These are phyloP conservation scores for Scortechinia acanthostroma DNA, from an alignment of 2,329 filamentous ascomycete species.

Conservation along the genomic window DNA sequence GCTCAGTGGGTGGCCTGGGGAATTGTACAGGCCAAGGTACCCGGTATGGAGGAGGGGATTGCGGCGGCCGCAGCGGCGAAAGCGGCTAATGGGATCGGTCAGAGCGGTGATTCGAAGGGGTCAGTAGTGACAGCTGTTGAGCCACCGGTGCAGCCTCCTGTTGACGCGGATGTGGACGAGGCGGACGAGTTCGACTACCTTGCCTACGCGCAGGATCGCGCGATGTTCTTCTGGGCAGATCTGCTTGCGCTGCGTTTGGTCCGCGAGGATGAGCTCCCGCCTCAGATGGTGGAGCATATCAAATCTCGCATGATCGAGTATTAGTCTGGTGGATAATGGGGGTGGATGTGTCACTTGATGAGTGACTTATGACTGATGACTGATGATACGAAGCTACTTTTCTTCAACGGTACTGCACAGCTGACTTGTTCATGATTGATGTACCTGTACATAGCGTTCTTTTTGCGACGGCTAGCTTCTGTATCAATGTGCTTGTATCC, in stretches of 20 bases:
- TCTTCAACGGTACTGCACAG: too few species aligned
- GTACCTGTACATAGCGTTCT: too few species aligned
- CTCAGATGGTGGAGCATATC: constrained; percentile 51
- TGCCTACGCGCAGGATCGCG: constrained; percentile 81
- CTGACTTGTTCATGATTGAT: too few species aligned
- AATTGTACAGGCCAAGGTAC: constrained; percentile 85
- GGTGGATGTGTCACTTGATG: too few species aligned
- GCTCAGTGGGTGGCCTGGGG: constrained; percentile 95
- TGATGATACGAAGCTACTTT: too few species aligned
- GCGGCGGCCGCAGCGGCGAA: constrained; percentile 12
- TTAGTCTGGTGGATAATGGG: too few species aligned
- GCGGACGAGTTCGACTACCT: constrained; percentile 88
- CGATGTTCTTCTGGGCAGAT: constrained; percentile 92
- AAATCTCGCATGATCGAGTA: constrained; percentile 58
- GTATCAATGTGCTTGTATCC: too few species aligned
- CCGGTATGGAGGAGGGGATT: constrained; percentile 42
- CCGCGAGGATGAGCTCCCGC: constrained; percentile 68
- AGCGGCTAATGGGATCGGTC: constrained; percentile 8
- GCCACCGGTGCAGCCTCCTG: constrained; percentile 12
- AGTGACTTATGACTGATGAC: too few species aligned
- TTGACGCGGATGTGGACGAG: constrained; percentile 41
- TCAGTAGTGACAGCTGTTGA: constrained; percentile 5
- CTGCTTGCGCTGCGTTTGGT: constrained; percentile 71
- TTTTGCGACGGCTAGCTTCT: too few species aligned
- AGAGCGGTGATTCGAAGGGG: constrained; percentile 13